Base-by-base conservation (phyloP, 2,329 filamentous ascomycete species). In the Botrytis aclada region DNA sequence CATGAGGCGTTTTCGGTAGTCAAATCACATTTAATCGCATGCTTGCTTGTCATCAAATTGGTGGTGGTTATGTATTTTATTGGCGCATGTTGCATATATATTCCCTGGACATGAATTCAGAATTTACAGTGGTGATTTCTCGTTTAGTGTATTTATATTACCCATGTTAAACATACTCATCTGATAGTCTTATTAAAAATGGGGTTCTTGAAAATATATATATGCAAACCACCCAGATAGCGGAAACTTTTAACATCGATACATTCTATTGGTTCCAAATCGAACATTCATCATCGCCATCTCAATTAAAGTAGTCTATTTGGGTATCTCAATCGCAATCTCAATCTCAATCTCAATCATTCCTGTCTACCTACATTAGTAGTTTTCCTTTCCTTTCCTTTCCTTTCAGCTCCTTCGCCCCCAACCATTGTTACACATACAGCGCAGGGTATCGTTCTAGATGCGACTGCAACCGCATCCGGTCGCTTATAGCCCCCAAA, bases 1-100 rank as follows among this genome's bases (percentile, higher is more conserved):
- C 63, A 71, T 47, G 39, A 69, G 70, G 70, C 70, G 70, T 72
- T 72, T 72, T 32, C 9, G 70, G 63, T 22, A 72, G 45, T 65
- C 22, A n/a, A 64, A 47, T 45, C 10, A 20, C 41, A 45, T 37
- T 22, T 9, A 37, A 39, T 66, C 9, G 43, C 32, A 51, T 29
- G 29, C 25, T 39, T 54, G 43, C 43, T 67, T 67, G 64, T 29
- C 14, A 20, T 41, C 45, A 54, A 67, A 16, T 22, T 39, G 25
- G 16, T 39, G 34, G 8, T 18, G 16, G 25, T 54, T 29, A 14
- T 39, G 9, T 18, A 29, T 54, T 39, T 9, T 18, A 29, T 54
- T 14, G 18, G 8, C 45, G 25, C 39, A 54, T 29, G 41, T 54
- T 54, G 45, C 25, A 20, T 20, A 66, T 66, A 20, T 18, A 22